phyloP scores from a whole-genome alignment of 805 yeast genomes.

The Schwanniomyces sp. region DNA sequence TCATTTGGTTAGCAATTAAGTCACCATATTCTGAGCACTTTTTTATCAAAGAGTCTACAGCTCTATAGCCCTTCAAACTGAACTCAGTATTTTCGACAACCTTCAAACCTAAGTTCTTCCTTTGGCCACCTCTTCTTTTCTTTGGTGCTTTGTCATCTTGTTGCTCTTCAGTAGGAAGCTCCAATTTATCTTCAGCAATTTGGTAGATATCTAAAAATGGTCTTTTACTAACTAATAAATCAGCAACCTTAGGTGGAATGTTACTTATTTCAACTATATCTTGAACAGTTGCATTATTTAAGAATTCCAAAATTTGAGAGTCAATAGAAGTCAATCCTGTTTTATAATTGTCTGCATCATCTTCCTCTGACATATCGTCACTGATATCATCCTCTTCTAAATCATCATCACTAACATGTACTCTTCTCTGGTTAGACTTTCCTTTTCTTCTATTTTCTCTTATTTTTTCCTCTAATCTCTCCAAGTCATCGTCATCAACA shows the following conservation, averaged over 20 bases:
- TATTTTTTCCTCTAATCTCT: slow-evolving; percentile 38
- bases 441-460: slow-evolving; percentile 29
- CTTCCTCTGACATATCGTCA: slow-evolving; percentile 50
- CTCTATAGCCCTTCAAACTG: slow-evolving; percentile 84
- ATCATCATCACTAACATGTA: slow-evolving; percentile 38
- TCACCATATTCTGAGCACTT: slow-evolving; percentile 79
- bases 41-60: slow-evolving; percentile 88
- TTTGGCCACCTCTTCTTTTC: slow-evolving; percentile 44
- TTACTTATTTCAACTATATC: slow-evolving; percentile 82
- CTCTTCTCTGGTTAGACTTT: slow-evolving; percentile 9
- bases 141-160: slow-evolving; percentile 14
- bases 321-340: slow-evolving; percentile 54
- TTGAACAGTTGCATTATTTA: slow-evolving; percentile 72
- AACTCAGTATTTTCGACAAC: slow-evolving; percentile 67
- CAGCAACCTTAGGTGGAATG: slow-evolving; percentile 66
- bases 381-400: slow-evolving; percentile 44
- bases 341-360: slow-evolving; percentile 29
- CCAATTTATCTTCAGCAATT: slow-evolving; percentile 59
- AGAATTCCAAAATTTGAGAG: slow-evolving; percentile 66
- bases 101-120: slow-evolving; percentile 65
- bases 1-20: slow-evolving; percentile 67
- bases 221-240: slow-evolving; percentile 59
- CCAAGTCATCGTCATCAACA: slow-evolving; percentile 34
- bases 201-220: slow-evolving; percentile 65
- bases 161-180: slow-evolving; percentile 25